Evolutionary conservation across 2,329 filamentous ascomycete species (phyloP), one percentile per base, ranked within the genome.

Genomic region (Hirsutella rhossiliensis): DNA sequence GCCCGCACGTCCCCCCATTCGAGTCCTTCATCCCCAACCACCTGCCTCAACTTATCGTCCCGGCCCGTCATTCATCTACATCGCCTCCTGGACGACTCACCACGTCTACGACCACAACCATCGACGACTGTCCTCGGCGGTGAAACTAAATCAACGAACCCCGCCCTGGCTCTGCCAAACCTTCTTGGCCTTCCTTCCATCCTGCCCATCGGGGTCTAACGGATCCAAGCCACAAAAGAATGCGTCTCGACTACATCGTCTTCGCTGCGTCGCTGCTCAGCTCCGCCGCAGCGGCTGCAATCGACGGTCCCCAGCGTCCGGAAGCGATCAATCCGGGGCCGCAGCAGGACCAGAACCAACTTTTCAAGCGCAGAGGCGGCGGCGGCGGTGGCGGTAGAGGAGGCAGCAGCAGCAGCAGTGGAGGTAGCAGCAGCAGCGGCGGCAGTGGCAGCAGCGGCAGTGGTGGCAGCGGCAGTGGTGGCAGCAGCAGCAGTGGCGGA

Each of bases 311-410:
- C 36, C 54, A 51, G 19, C 45, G 54, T 47, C 46, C 56, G 43
- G 52, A 52, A 27, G 54, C 50, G 46, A 46, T 50, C 18, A 57
- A 56, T 30, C 42, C 47, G 11, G 50, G 55, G 6, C 8, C 31
- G 8, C 50, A 52, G 32, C 43, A 49, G 23, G 52, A 62, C 27
- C 54, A 60, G 43, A 58, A 71, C 43, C 67, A 77, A 29, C 59
- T 80, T 19, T 78, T 68, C 64, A 80, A 78, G 65, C 69, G 78
- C 49, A 75, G 75, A 53, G 77, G 77, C 31, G 77, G 78, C 40
- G 77, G 76, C 7, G 74, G 73, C 9, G 62, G 72, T 11, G 72
- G 74, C 41, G 65, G 68, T 17, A 61, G 68, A 46, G 68, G 71
- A 11, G 43, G 48, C 6, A 27, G 46, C 5, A 36, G 48, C 3